Percentiles rank a stretch among this genome's conserved stretches.
phyloP scores from a whole-genome alignment of 345 rosid genomes.

The Lepidium sativum region DNA sequence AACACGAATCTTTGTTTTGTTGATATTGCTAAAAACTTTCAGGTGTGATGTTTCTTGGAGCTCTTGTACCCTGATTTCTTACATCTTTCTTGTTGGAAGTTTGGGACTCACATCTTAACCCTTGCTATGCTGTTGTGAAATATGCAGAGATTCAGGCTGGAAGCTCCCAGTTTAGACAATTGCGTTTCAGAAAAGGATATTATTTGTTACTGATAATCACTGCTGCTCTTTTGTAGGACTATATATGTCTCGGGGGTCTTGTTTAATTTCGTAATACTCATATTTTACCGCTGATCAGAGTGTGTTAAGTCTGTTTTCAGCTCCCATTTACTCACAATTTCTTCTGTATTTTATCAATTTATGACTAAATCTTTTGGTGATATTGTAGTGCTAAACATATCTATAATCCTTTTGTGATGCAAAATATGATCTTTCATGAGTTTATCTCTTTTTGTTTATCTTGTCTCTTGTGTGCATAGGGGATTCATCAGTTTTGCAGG shows the following conservation, averaged over 20 bases:
- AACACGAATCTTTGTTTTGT: constrained; percentile 46
- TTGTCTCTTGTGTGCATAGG: constrained; percentile 19
- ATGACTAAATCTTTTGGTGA: constrained; percentile 7
- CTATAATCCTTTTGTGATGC: not conserved
- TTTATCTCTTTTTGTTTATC: constrained; percentile 3
- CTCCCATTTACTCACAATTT: constrained; percentile 19
- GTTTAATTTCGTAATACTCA: constrained; percentile 25
- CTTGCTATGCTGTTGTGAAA: constrained; percentile 94
- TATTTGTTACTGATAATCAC: constrained; percentile 26
- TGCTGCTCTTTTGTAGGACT: constrained; percentile 40
- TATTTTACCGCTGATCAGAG: constrained; percentile 9
- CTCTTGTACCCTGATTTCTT: constrained; percentile 86
- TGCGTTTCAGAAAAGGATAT: constrained; percentile 18
- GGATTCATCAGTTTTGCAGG: constrained; percentile 16
- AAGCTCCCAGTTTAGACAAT: constrained; percentile 30
- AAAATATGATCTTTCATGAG: constrained; percentile 22
- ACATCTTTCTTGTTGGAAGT: constrained; percentile 99
- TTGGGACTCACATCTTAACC: constrained; percentile 99
- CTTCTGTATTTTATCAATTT: constrained; percentile 14
- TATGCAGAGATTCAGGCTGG: constrained; percentile 79
- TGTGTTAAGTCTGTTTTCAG: constrained; percentile 19
- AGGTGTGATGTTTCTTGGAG: constrained; percentile 97
- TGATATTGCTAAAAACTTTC: constrained; percentile 43
- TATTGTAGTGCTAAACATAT: constrained; percentile 2
- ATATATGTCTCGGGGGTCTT: constrained; percentile 30